A percentile compares a stretch with the other conserved stretches of the same genome.
Evolutionary conservation across 305 asterid genomes (phyloP).

Genomic region (Fraxinus angustifolia): DNA sequence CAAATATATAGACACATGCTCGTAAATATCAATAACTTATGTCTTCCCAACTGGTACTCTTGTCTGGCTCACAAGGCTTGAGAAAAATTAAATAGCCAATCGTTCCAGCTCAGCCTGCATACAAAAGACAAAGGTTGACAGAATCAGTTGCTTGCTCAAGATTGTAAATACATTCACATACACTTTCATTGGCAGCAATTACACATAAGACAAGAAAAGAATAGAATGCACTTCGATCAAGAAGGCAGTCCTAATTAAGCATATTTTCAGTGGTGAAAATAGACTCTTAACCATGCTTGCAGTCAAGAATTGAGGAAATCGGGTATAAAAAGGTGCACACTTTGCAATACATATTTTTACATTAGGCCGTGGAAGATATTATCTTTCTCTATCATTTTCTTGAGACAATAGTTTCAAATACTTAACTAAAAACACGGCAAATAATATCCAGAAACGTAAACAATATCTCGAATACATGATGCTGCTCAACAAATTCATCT

Average conservation of each 20-base stretch:
- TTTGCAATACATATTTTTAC: not conserved
- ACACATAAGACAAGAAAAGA: not conserved
- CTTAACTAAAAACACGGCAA: not conserved
- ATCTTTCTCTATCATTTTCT: not conserved
- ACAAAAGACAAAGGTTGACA: not conserved
- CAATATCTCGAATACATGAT: not conserved
- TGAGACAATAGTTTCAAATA: not conserved
- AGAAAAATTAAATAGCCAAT: slow-evolving; percentile 27
- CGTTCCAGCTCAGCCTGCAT: slow-evolving; percentile 43
- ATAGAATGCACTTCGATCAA: not conserved
- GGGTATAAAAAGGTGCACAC: not conserved
- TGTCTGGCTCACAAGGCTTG: slow-evolving; percentile 7
- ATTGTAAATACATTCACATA: not conserved
- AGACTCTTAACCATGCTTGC: not conserved
- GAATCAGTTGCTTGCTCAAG: slow-evolving; percentile 13
- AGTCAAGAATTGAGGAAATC: not conserved
- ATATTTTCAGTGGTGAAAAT: not conserved
- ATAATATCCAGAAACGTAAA: not conserved
- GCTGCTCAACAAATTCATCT: slow-evolving; percentile 15
- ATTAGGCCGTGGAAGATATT: not conserved
- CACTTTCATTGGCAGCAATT: not conserved
- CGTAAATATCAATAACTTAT: not conserved
- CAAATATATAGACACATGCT: not conserved
- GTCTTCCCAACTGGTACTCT: slow-evolving; percentile 14
- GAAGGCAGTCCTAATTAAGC: not conserved